Evolutionary conservation across 2,329 filamentous ascomycete genomes (phyloP), one percentile per base, ranked within the genome.

Genomic region (Pyricularia pennisetigena): DNA sequence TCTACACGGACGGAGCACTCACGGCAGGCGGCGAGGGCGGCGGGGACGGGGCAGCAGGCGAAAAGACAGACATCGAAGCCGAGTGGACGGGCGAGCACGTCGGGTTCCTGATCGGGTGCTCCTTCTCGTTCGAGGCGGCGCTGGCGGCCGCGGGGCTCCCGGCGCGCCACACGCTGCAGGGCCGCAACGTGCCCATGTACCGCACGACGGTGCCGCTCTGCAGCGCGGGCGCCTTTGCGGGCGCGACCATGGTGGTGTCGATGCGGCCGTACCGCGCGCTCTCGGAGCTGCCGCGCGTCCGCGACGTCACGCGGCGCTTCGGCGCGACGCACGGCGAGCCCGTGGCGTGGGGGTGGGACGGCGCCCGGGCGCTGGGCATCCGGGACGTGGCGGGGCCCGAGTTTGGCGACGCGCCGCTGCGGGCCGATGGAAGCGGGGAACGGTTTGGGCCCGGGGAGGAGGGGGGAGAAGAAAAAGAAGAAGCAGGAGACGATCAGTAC

Each of bases 51-150:
- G 23, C 12, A 16, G 32, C 32, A 16, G 32, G 32, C 32, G 28
- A 26, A 23, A 78, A 89, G 35, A 66, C 72, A 1, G 79, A 86
- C 72, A 78, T 90, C 20, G 71, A 75, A 0, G 72, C 76, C 1
- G 75, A 85, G 59, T 90, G 87, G 88, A 82, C 80, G 0, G 73
- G 78, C 4, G 82, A 88, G 70, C 85, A 90, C 71, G 82, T 87
- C 28, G 87, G 81, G 0, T 90, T 88, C 72, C 74, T 90, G 63
- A 84, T 90, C 70, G 88, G 87, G 9, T 90, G 87, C 73, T 86
- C 83, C 0, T 90, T 84, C 78, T 86, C 82, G 71, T 90, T 90
- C 73, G 87, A 90, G 74, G 76, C 80, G 2, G 86, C 86, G 3
- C 80, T 90, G 26, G 73, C 76, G 0, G 75, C 73, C 0, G 82